Conservation (phyloP, 106 monocot genomes). For the Cymbidium sinense region DNA sequence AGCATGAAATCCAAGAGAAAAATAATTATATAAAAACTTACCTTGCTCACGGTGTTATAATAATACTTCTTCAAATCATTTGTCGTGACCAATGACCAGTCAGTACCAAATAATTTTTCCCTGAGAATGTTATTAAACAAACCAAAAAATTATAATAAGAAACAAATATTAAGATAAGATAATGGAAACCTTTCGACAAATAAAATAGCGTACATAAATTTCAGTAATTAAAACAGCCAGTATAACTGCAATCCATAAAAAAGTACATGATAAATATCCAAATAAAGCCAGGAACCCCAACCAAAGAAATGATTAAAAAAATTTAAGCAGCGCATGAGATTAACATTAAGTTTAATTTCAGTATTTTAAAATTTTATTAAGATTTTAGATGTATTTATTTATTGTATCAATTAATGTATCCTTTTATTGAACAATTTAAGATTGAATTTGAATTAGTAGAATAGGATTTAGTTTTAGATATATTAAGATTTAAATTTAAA, state of each 20-base stretch:
- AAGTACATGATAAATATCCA: background rate
- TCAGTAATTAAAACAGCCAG: background rate
- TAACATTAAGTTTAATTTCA: background rate
- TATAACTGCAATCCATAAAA: background rate
- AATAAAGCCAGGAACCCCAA: background rate
- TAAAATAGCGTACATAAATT: background rate
- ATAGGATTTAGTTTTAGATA: background rate
- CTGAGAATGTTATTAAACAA: conserved; percentile 21
- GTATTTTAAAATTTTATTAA: background rate
- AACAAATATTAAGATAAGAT: background rate
- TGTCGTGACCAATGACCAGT: conserved; percentile 85
- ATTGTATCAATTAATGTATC: background rate
- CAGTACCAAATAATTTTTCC: conserved; percentile 81
- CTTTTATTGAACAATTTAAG: background rate
- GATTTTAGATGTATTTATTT: background rate
- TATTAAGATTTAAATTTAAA: background rate
- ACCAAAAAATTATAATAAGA: background rate
- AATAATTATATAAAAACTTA: conserved; percentile 15
- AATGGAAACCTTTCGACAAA: background rate
- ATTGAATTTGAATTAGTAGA: background rate
- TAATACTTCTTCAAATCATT: conserved; percentile 97
- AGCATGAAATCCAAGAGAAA: background rate
- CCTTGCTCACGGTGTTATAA: conserved; percentile 85
- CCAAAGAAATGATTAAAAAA: background rate
- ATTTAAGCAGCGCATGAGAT: background rate